phyloP scores from a whole-genome alignment of 2,329 filamentous ascomycete species.

The Trichoderma sp. region DNA sequence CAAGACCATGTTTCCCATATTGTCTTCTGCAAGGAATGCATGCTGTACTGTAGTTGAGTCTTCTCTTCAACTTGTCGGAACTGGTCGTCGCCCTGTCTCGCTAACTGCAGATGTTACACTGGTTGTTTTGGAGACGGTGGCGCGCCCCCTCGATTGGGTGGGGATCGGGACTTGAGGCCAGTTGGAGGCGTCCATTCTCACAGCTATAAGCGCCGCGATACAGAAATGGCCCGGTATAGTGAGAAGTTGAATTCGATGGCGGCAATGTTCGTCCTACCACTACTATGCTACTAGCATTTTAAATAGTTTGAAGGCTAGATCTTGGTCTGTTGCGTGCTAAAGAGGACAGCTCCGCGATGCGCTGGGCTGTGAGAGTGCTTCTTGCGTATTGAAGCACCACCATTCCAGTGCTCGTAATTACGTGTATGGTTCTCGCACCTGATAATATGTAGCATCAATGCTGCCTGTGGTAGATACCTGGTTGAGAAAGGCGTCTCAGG shows the following conservation, averaged over 20 bases:
- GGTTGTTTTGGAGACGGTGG: constrained; percentile 25
- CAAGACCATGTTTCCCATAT: background rate
- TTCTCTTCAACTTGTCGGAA: background rate
- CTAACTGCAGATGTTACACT: constrained; percentile 25
- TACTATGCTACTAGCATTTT: background rate
- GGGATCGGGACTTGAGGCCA: constrained; percentile 14
- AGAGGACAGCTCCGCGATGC: background rate
- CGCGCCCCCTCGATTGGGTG: constrained; percentile 15
- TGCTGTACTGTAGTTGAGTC: background rate
- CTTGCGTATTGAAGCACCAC: background rate
- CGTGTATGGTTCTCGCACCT: background rate
- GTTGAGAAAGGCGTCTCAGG: constrained; percentile 8
- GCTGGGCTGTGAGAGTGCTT: background rate
- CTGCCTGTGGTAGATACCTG: background rate
- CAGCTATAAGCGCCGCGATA: constrained; percentile 20
- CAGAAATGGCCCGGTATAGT: background rate
- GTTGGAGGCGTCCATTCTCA: constrained; percentile 12
- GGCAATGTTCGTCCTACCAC: background rate
- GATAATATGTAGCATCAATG: background rate
- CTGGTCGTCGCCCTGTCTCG: constrained; percentile 19
- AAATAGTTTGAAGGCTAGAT: background rate
- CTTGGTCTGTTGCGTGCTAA: background rate
- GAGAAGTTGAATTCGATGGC: background rate
- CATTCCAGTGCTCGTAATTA: background rate
- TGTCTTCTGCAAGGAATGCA: background rate